Base-by-base conservation (phyloP, 2,329 filamentous ascomycete species). In the Paecilomyces sp. region DNA sequence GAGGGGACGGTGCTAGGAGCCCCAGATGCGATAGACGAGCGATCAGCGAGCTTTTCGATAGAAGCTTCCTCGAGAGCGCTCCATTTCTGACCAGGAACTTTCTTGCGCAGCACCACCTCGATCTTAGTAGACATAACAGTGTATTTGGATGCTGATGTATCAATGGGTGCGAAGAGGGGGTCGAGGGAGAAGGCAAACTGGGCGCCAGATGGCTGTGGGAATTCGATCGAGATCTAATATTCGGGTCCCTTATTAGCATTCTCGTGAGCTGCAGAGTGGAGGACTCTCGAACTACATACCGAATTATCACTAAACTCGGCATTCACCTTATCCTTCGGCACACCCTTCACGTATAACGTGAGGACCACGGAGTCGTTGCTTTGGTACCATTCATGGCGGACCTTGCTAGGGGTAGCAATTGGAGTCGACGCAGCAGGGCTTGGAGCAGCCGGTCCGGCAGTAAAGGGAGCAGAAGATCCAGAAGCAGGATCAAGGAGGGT, bases 91-190 rank as follows among this genome's bases (percentile, higher is more conserved):
- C 87, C 88, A 0, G 83, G 74, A 1, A 73, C 80, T 50, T 81
- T 78, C 74, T 96, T 96, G 62, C 81, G 81, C 15, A 96, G 81
- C 11, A 79, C 82, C 41, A 96, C 78, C 72, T 96, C 92, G 58
- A 96, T 81, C 72, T 96, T 96, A 68, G 86, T 91, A 1, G 88
- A 81, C 51, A 89, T 88, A 58, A 95, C 83, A 1, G 80, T 83
- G 65, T 79, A 84, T 53, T 80, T 87, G 22, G 85, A 91, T 33
- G 80, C 74, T 1, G 80, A 68, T 0, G 84, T 74, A 57, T 90
- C 83, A 66, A 96, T 86, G 9, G 81, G 71, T 13, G 82, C 85
- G 71, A 82, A 91, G 3, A 93, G 83, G 5, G 89, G 86, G 18
- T 86, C 81, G 52, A 91, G 81, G 0, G 80, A 81, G 68, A 85